Evolutionary conservation across 2,329 filamentous ascomycete species (phyloP).

Genomic region (Ophiocordyceps robertsii): DNA sequence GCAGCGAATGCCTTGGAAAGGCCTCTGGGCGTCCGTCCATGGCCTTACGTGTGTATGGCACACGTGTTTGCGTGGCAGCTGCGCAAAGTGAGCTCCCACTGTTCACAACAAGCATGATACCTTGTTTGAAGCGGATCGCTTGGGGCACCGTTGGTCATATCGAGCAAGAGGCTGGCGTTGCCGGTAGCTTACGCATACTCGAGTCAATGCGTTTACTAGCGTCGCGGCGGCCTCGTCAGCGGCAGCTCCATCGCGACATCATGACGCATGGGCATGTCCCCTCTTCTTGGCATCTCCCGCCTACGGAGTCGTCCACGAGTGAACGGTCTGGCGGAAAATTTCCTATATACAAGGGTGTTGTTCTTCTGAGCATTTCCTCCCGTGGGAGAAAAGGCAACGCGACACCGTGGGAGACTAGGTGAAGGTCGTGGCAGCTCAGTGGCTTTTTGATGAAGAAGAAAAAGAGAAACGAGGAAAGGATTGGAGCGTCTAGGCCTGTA

Average conservation of each 20-base stretch:
- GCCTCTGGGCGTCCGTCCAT: too few relatives aligned
- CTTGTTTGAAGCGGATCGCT: too few relatives aligned
- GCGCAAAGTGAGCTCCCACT: too few relatives aligned
- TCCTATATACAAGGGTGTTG: conserved; percentile 48
- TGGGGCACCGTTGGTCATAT: too few relatives aligned
- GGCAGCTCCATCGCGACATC: background rate
- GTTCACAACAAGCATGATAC: too few relatives aligned
- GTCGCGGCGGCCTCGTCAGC: too few relatives aligned
- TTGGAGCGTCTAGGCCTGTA: conserved; percentile 4
- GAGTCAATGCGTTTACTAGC: too few relatives aligned
- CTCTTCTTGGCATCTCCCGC: conserved; percentile 48
- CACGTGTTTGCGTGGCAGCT: too few relatives aligned
- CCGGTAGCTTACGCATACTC: too few relatives aligned
- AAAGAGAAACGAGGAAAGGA: conserved; percentile 22
- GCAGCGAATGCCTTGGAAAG: too few relatives aligned
- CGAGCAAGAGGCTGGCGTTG: too few relatives aligned
- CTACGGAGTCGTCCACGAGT: conserved; percentile 24
- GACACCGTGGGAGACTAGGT: conserved; percentile 44
- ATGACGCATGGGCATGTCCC: conserved; percentile 29
- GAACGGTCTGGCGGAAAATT: conserved; percentile 34
- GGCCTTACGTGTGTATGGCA: too few relatives aligned
- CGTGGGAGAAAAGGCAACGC: conserved; percentile 41
- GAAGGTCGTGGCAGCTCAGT: conserved; percentile 51
- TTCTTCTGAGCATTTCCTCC: conserved; percentile 43
- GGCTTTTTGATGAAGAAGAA: conserved; percentile 49